Percentiles rank a stretch among this genome's conserved stretches.
These are phyloP conservation scores for Alisma plantagoaquatica DNA, from an alignment of 106 monocot genomes.

Conservation along the genomic window DNA sequence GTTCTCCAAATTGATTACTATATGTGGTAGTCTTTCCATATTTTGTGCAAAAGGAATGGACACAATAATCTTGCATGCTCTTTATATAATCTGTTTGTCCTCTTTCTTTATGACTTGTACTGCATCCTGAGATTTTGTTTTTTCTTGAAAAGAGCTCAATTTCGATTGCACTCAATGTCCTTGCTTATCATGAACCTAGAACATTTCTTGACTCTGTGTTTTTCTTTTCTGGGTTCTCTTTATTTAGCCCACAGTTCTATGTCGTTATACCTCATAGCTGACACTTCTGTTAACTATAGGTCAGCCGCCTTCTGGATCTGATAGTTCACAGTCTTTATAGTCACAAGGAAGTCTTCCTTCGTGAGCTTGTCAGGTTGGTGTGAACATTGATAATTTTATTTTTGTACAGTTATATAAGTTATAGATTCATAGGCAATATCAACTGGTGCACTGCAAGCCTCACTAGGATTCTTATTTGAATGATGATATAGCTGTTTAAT, in stretches of 20 bases:
- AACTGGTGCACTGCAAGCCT: too few species aligned
- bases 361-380: slow-evolving; percentile 90
- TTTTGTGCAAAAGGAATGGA: too few species aligned
- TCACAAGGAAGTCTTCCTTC: slow-evolving; percentile 94
- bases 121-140: too few species aligned
- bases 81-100: too few species aligned
- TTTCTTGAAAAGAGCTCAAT: neutral
- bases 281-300: slow-evolving; percentile 30
- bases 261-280: neutral
- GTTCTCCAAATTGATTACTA: too few species aligned
- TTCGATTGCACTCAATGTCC: neutral
- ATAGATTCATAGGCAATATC: too few species aligned
- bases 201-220: neutral
- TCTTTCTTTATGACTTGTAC: too few species aligned
- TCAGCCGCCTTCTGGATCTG: slow-evolving; percentile 83
- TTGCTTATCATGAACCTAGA: neutral
- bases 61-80: too few species aligned
- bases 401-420: too few species aligned
- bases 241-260: neutral
- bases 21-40: too few species aligned
- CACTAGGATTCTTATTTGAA: too few species aligned
- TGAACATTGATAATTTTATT: neutral
- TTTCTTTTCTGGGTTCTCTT: neutral
- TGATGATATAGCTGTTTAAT: too few species aligned
- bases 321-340: slow-evolving; percentile 98